Conservation (phyloP, 2,329 filamentous ascomycete species). For the Neonectria coccinea region DNA sequence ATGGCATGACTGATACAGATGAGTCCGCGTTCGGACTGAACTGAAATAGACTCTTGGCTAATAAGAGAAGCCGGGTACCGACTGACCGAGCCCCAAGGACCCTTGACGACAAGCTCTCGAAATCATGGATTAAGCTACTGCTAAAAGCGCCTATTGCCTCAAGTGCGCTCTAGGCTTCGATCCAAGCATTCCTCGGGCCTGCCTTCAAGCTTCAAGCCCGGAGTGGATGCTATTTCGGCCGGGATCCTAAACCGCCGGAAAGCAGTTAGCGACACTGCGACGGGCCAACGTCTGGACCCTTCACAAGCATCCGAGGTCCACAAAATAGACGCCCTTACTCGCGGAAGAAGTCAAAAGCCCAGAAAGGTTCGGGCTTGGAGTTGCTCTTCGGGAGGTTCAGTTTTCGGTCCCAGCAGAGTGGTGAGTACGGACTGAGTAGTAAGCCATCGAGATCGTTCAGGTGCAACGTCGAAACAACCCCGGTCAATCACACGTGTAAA, state of each 20-base stretch:
- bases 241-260: background rate
- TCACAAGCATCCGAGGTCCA: background rate
- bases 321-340: background rate
- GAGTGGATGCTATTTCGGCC: background rate
- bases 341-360: background rate
- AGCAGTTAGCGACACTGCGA: background rate
- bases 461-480: constrained; percentile 2
- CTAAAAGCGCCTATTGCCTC: background rate
- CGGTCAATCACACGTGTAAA: background rate
- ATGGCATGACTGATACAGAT: background rate
- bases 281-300: background rate
- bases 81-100: background rate
- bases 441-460: background rate
- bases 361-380: background rate
- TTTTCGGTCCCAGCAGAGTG: background rate
- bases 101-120: background rate
- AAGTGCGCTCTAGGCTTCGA: background rate
- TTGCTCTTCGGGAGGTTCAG: background rate
- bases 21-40: background rate
- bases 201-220: background rate
- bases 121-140: background rate
- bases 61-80: background rate
- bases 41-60: background rate
- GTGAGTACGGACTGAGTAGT: background rate
- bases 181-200: background rate